Conservation (phyloP, 805 yeast species). For the Kodamaea laetipori region DNA sequence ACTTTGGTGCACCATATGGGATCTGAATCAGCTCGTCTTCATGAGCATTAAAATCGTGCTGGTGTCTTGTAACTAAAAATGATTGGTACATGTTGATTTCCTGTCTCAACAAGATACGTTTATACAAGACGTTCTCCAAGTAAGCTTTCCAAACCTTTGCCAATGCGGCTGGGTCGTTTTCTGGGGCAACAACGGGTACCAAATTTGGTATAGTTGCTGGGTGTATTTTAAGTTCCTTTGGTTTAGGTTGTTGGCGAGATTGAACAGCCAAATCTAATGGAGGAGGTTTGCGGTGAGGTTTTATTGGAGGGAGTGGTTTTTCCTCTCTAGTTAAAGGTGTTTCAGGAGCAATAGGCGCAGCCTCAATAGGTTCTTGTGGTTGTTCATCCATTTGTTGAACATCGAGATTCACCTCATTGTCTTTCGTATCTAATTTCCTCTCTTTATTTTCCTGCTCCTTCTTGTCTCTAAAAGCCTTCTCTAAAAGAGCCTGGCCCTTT, state of each 20-base stretch:
- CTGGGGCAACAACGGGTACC: not conserved
- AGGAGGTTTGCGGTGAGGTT: conserved; percentile 1
- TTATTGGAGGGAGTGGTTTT: too few species aligned
- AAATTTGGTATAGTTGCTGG: not conserved
- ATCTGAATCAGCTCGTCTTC: conserved; percentile 4
- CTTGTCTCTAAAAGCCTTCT: too few species aligned
- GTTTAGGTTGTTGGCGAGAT: not conserved
- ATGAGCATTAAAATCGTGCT: conserved; percentile 1
- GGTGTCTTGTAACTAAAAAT: conserved; percentile 15
- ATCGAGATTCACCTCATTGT: too few species aligned
- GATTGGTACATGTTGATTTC: conserved; percentile 40
- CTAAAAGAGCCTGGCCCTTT: not conserved
- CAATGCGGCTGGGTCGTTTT: conserved; percentile 9
- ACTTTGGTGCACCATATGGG: too few species aligned
- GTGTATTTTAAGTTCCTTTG: not conserved
- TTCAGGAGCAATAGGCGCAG: too few species aligned
- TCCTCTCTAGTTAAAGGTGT: too few species aligned
- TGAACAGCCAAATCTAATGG: not conserved
- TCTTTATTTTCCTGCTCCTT: too few species aligned
- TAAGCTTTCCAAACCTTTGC: conserved; percentile 36
- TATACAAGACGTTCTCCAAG: conserved; percentile 35
- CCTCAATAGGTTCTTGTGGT: too few species aligned
- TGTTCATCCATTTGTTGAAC: too few species aligned
- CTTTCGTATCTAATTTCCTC: too few species aligned
- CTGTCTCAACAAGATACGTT: conserved; percentile 42